Percentiles rank a stretch among this genome's conserved stretches.
Evolutionary conservation across 2,329 filamentous ascomycete species (phyloP).

Genomic region (Claviceps citrina): DNA sequence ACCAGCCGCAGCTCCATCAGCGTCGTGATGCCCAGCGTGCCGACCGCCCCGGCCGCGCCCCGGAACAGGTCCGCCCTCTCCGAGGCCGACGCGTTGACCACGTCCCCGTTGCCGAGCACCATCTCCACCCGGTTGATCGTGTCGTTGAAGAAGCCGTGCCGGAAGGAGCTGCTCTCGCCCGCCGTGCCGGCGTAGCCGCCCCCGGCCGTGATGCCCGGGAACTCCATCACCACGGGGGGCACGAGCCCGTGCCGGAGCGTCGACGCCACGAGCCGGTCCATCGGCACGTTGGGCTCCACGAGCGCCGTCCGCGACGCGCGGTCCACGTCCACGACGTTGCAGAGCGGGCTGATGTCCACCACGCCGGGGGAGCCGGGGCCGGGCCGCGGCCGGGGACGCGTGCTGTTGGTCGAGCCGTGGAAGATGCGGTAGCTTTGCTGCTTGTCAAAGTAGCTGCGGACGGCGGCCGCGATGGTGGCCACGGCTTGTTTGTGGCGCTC

Average conservation of each 20-base stretch:
- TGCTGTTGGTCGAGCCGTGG: slow-evolving; percentile 66
- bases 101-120: slow-evolving; percentile 49
- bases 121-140: slow-evolving; percentile 51
- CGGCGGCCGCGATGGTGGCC: slow-evolving; percentile 29
- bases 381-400: slow-evolving; percentile 31
- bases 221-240: slow-evolving; percentile 61
- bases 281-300: slow-evolving; percentile 61
- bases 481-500: slow-evolving; percentile 36
- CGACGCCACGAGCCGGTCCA: slow-evolving; percentile 53
- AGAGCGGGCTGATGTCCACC: slow-evolving; percentile 51
- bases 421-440: slow-evolving; percentile 54
- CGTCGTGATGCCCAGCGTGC: slow-evolving; percentile 53
- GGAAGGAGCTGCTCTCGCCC: slow-evolving; percentile 55
- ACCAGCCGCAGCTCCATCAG: slow-evolving; percentile 49
- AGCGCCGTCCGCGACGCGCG: slow-evolving; percentile 38
- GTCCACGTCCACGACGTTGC: slow-evolving; percentile 50
- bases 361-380: too few relatives aligned
- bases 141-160: slow-evolving; percentile 56
- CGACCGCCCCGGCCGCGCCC: slow-evolving; percentile 51
- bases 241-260: slow-evolving; percentile 51
- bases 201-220: slow-evolving; percentile 59
- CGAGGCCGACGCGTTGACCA: slow-evolving; percentile 35
- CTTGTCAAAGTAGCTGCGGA: slow-evolving; percentile 32
- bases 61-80: slow-evolving; percentile 42
- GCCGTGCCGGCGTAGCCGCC: slow-evolving; percentile 57